Base-by-base conservation (phyloP, 176 grass and related monocot genomes). In the Carex kokanica region DNA sequence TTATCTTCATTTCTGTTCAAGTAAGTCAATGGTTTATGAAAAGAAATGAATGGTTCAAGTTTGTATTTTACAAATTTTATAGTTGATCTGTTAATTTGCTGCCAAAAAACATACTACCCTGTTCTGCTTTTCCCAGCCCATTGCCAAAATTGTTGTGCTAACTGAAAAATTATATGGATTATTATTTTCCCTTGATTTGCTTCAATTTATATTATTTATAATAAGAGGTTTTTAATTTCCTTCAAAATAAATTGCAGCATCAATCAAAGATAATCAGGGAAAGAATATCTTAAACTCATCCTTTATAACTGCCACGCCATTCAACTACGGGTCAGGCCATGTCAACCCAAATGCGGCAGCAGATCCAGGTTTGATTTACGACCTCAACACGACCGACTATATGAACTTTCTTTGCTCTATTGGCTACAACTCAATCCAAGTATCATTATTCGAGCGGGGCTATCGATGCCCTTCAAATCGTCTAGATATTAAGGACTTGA, bases 351-450 rank as follows among this genome's bases (percentile, higher is more conserved):
- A 54, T 14, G 64, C 64, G 0, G 86, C 94, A 14, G 59, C 93
- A 43, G 87, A 97, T 84, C 94, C 94, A 11, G 94, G 94, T 45
- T 85, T 97, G 18, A 88, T 97, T 16, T 97, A 97, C 53, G 91
- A 97, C 79, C 63, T 86, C 51, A 41, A 81, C 5, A 2, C 59
- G 6, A 24, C 16, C 8, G 91, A 97, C 77, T 90, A 97, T 86
- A 81, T 97, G 45, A 59, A 88, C 86, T 97, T 94, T 84, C 85
- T 97, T 51, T 97, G 91, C 84, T 11, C 82, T 58, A 6, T 88
- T 10, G 89, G 94, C 15, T 97, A 97, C 88, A 89, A 91, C 60
- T 34, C 84, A 6, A 82, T 70, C 13, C 66, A 89, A 23, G 52
- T 94, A 32, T 47, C 21, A 45, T 0, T 0, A 1, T 90, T 97